phyloP scores from a whole-genome alignment of 78 protist species.

The Tieghemostelium lacteum region DNA sequence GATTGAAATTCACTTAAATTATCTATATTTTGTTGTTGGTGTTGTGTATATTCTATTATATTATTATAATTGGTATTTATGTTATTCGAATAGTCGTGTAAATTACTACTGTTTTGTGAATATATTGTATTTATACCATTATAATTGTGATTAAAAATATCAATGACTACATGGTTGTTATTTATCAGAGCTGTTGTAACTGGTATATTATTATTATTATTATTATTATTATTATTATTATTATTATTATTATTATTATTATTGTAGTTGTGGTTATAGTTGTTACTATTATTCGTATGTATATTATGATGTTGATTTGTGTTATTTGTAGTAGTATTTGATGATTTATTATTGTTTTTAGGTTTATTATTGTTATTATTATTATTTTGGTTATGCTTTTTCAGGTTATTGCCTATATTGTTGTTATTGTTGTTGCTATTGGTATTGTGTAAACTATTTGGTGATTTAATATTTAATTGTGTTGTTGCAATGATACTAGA shows the following conservation, averaged over 20 bases:
- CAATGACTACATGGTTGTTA: background rate
- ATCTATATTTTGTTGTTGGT: conserved; percentile 5
- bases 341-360: background rate
- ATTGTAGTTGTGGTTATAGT: background rate
- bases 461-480: background rate
- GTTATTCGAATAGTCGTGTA: no score
- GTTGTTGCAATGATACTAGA: background rate
- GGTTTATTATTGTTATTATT: background rate
- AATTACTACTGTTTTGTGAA: no score
- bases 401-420: background rate
- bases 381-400: background rate
- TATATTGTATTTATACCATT: conserved; percentile 10
- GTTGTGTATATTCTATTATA: no score
- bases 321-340: background rate
- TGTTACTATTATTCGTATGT: background rate
- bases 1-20: conserved; percentile 5
- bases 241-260: background rate
- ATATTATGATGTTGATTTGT: background rate
- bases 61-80: no score
- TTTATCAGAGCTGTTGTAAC: background rate
- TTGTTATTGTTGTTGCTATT: background rate
- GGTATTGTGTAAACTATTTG: background rate
- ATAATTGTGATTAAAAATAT: background rate
- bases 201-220: conserved; percentile 2
- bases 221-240: background rate